Evolutionary conservation across 2,329 filamentous ascomycete genomes (phyloP), one percentile per base, ranked within the genome.

Genomic region (Aspergillus oerlinghausenensis): DNA sequence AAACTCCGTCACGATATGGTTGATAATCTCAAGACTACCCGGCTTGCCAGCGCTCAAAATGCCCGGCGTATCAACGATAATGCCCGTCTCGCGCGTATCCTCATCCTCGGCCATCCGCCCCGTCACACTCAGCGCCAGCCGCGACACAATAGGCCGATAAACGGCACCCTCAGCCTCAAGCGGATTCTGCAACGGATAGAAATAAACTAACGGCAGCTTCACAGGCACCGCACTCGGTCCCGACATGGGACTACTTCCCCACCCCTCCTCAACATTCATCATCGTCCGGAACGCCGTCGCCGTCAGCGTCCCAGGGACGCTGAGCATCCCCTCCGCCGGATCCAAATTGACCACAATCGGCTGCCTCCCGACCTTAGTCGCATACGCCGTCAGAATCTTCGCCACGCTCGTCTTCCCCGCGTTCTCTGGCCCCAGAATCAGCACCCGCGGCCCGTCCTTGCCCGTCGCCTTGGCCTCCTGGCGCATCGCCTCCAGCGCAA

Each of bases 141-240:
- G 84, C 49, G 88, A 89, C 25, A 90, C 78, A 59, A 97, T 77
- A 11, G 87, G 83, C 67, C 85, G 88, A 77, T 89, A 97, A 47
- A 93, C 76, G 35, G 79, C 82, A 0, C 83, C 80, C 59, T 91
- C 88, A 51, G 91, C 88, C 64, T 91, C 87, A 0, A 77, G 62
- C 21, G 90, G 84, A 60, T 81, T 85, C 52, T 84, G 81, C 60
- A 88, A 79, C 17, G 94, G 93, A 72, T 90, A 96, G 73, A 92
- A 90, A 70, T 96, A 96, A 28, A 93, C 91, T 54, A 99, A 77
- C 4, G 94, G 94, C 65, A 96, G 80, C 78, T 97, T 97, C 52
- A 96, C 90, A 0, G 93, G 92, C 19, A 96, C 86, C 0, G 87
- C 84, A 64, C 88, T 94, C 0, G 94, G 92, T 0, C 93, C 94